Conservation (phyloP, 768 basidiomycete genomes). For the Amanita inopinata region DNA sequence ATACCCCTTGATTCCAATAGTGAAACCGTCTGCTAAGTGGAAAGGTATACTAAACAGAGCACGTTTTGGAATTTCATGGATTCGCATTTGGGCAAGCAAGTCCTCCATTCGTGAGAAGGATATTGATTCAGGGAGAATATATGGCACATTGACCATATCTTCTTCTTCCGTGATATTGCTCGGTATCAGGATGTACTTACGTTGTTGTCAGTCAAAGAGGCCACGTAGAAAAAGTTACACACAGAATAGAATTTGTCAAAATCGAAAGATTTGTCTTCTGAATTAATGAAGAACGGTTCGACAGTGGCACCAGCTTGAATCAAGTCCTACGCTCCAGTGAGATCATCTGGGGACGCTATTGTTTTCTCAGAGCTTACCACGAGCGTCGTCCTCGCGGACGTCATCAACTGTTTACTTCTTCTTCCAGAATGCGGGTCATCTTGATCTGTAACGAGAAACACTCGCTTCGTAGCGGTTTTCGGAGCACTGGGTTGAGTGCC, state of each 20-base stretch:
- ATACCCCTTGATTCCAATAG: constrained; percentile 78
- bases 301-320: constrained; percentile 68
- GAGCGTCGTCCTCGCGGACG: constrained; percentile 64
- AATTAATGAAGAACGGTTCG: constrained; percentile 86
- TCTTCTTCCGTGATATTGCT: constrained; percentile 45
- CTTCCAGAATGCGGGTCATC: constrained; percentile 62
- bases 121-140: constrained; percentile 54
- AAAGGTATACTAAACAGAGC: constrained; percentile 77
- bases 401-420: constrained; percentile 49
- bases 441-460: constrained; percentile 90
- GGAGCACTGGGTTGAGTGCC: constrained; percentile 43
- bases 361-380: constrained; percentile 31
- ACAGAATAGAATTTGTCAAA: constrained; percentile 74
- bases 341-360: neutral
- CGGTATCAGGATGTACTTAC: constrained; percentile 53
- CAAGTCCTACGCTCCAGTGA: constrained; percentile 49
- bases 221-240: constrained; percentile 15
- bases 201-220: neutral
- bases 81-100: constrained; percentile 69
- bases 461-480: constrained; percentile 83
- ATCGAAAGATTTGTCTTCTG: constrained; percentile 58
- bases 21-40: constrained; percentile 61
- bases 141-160: constrained; percentile 30
- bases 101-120: constrained; percentile 75
- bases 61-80: constrained; percentile 77